phyloP scores from a whole-genome alignment of 805 yeast genomes.

The Wickerhamiella cacticola region DNA sequence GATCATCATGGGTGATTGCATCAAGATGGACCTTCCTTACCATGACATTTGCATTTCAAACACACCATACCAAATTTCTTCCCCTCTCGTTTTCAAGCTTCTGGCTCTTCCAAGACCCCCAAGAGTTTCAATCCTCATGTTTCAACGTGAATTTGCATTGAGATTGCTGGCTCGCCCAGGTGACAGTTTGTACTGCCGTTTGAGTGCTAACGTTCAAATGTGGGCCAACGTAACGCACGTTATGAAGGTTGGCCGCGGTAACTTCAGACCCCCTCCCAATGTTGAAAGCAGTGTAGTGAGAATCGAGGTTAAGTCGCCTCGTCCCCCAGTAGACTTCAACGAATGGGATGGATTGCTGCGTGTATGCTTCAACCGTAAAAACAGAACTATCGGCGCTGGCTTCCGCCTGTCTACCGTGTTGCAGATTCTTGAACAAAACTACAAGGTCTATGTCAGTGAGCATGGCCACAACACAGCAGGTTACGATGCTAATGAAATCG shows the following conservation, averaged over 20 bases:
- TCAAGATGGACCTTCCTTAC: slow-evolving; percentile 88
- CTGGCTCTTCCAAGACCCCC: slow-evolving; percentile 90
- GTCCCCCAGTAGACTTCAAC: slow-evolving; percentile 85
- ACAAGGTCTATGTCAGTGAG: slow-evolving; percentile 59
- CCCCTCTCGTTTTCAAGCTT: slow-evolving; percentile 88
- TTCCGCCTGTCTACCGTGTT: slow-evolving; percentile 73
- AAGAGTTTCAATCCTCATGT: slow-evolving; percentile 88
- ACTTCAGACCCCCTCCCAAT: slow-evolving; percentile 96
- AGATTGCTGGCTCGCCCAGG: slow-evolving; percentile 93
- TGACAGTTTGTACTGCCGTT: slow-evolving; percentile 81
- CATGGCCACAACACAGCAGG: slow-evolving; percentile 35
- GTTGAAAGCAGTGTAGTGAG: slow-evolving; percentile 95
- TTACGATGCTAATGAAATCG: slow-evolving; percentile 33
- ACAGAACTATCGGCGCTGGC: slow-evolving; percentile 84
- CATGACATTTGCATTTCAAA: slow-evolving; percentile 94
- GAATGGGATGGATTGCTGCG: slow-evolving; percentile 97
- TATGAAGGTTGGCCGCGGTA: slow-evolving; percentile 95
- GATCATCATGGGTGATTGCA: slow-evolving; percentile 86
- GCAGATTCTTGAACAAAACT: slow-evolving; percentile 76
- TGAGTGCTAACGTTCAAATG: slow-evolving; percentile 96
- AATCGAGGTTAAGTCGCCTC: slow-evolving; percentile 79
- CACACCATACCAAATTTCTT: slow-evolving; percentile 95
- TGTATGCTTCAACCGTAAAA: slow-evolving; percentile 84
- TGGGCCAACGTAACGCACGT: slow-evolving; percentile 99
- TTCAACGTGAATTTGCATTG: slow-evolving; percentile 93